Percentiles rank a stretch among this genome's conserved stretches.
Evolutionary conservation across 768 basidiomycete species (phyloP).

Genomic region (Auricularia heimuer): DNA sequence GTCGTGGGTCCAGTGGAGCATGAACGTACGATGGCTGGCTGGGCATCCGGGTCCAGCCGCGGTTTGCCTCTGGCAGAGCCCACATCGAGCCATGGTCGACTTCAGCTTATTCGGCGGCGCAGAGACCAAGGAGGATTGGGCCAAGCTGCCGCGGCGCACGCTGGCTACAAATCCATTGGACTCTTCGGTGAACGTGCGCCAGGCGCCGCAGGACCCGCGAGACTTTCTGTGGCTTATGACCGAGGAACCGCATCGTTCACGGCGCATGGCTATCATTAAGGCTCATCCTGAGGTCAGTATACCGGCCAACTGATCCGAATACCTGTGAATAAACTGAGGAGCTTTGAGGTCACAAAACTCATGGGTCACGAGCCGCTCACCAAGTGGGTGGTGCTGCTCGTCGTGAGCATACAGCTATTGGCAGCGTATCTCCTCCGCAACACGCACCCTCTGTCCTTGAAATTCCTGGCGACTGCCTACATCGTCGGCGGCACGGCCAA

Average conservation of each 20-base stretch:
- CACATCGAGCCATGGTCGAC: constrained; percentile 25
- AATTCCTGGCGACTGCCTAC: constrained; percentile 74
- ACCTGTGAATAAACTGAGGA: not conserved
- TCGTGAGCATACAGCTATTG: constrained; percentile 67
- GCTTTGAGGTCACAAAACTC: constrained; percentile 72
- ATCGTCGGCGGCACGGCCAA: constrained; percentile 88
- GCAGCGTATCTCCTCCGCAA: constrained; percentile 57
- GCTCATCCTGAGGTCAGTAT: constrained; percentile 77
- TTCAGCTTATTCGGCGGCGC: constrained; percentile 79
- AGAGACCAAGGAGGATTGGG: constrained; percentile 53
- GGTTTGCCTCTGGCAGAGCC: not conserved
- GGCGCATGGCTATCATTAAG: constrained; percentile 84
- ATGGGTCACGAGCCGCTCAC: constrained; percentile 95
- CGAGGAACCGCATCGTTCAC: constrained; percentile 89
- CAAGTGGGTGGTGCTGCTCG: constrained; percentile 77
- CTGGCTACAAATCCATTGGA: constrained; percentile 38
- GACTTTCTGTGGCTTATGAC: constrained; percentile 98
- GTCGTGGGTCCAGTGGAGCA: no score
- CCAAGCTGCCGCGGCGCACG: constrained; percentile 28
- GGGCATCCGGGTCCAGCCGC: not conserved
- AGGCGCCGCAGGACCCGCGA: constrained; percentile 55
- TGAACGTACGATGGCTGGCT: no score
- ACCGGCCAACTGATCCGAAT: no score
- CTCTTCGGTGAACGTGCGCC: constrained; percentile 30
- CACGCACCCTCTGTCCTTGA: constrained; percentile 54